Evolutionary conservation across 495 filamentous ascomycete species (phyloP), one percentile per base, ranked within the genome.

Genomic region (Hypoxylon lenormandii): DNA sequence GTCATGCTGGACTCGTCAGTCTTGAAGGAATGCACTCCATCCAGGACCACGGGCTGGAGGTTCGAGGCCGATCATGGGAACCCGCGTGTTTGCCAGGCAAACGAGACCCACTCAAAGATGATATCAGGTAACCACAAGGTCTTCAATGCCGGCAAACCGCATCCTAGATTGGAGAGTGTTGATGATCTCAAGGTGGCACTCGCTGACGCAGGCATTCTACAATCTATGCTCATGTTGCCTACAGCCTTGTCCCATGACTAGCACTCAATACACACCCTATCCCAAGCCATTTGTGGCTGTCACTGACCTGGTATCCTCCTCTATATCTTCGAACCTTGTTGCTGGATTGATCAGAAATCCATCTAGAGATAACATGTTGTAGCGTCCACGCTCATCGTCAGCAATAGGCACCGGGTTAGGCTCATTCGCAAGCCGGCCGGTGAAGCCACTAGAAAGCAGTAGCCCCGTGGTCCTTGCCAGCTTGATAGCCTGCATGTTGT

Each of bases 311-410:
- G n/a, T n/a, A n/a, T n/a, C n/a, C n/a, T n/a, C n/a, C n/a, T n/a
- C 16, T 21, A 50, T 3, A 30, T 64, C 49, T 23, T 69, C 36
- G 18, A 80, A 75, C 38, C 70, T 78, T 15, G 78, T 82, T 52
- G 30, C 52, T 23, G 72, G 76, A 55, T 77, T 74, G 23, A 80
- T 69, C 4, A 80, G 74, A 18, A 80, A 66, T 50, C 76, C 72
- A 70, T 82, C 79, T 50, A 83, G 51, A 50, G 64, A 72, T 54
- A 74, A 60, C 76, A 81, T 77, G 10, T 77, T 78, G 57, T 83
- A 81, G 19, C 69, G 59, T 50, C 79, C 79, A 15, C 51, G 61
- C 66, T 80, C 77, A 68, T 80, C 76, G 64, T 78, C 74, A 4
- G 28, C 40, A 50, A 83, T 80, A 28, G 80, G 77, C n/a, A 70